Evolutionary conservation across 1,284 basidiomycete species (phyloP), one percentile per base, ranked within the genome.

Genomic region (Agroathelia rolfsii): DNA sequence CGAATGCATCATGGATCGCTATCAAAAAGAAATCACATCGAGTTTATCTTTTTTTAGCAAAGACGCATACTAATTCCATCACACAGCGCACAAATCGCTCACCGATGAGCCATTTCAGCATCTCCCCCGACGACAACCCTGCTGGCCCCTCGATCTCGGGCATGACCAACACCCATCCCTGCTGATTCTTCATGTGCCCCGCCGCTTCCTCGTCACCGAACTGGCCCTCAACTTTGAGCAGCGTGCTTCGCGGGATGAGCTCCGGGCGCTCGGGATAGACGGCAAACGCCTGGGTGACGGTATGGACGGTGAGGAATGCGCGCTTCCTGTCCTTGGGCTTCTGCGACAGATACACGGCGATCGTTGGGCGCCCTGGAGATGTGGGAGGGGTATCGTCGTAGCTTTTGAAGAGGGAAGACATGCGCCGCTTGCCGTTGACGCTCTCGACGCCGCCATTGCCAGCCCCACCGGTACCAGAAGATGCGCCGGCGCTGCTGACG

Each of bases 261-360:
- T 90, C 86, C n/a, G 87, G 84, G n/a, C 85, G 72, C 51, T 95
- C 92, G 1, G 92, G 92, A 55, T 92, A 96, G 4, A 95, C 86
- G 3, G 87, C 87, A 50, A 92, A 93, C 2, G 73, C 77, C 51
- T 85, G 81, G 1, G 70, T 65, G 31, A 84, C 59, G 24, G 64
- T 50, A 19, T 48, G 58, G 42, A 83, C 54, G 1, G 70, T 73
- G 37, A 87, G 52, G 5, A 82, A 41, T 1, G 76, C 52, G 45
- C 72, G 75, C 55, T 76, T 82, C 52, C 62, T 70, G 47, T 87
- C 82, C 48, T 79, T 83, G 0, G 68, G 63, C 53, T 77, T 84
- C 4, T 61, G 57, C 0, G 72, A 72, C 1, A 56, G 40, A 42
- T 66, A 85, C 47, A 89, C 65, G 5, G 68, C 59, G 20, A 88